Percentiles rank a stretch among this genome's conserved stretches.
Conservation (phyloP, 2,329 filamentous ascomycete species). For the Clonostachys chloroleuca region DNA sequence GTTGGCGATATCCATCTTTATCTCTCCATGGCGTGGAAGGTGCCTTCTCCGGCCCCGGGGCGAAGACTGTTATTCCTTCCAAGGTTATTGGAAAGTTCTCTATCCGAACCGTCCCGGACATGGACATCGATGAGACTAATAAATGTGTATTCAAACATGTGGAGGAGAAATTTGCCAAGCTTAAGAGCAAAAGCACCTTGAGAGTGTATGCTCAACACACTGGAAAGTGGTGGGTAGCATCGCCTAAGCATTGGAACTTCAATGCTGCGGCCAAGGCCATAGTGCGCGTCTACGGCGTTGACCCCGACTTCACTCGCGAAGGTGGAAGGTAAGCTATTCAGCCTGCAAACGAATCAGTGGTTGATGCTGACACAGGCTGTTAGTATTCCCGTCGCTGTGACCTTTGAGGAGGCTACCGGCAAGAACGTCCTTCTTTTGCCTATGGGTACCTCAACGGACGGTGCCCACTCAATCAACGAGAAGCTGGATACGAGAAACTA, state of each 20-base stretch:
- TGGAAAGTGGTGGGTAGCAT: slow-evolving; percentile 98
- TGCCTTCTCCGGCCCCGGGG: slow-evolving; percentile 86
- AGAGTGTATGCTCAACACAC: slow-evolving; percentile 80
- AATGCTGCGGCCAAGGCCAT: slow-evolving; percentile 91
- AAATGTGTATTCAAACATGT: slow-evolving; percentile 79
- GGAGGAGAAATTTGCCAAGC: slow-evolving; percentile 77
- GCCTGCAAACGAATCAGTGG: slow-evolving; percentile 10
- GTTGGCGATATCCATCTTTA: slow-evolving; percentile 92
- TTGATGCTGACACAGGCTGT: not conserved
- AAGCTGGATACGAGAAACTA: slow-evolving; percentile 97
- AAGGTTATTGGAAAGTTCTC: slow-evolving; percentile 99
- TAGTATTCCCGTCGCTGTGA: slow-evolving; percentile 93
- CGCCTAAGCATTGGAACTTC: slow-evolving; percentile 99
- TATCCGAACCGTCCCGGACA: slow-evolving; percentile 94
- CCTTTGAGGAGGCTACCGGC: slow-evolving; percentile 94
- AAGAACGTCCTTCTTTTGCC: slow-evolving; percentile 96
- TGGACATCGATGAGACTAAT: slow-evolving; percentile 91
- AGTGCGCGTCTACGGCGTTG: slow-evolving; percentile 86
- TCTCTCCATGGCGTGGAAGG: slow-evolving; percentile 95
- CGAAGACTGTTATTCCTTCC: slow-evolving; percentile 97
- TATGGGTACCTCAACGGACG: slow-evolving; percentile 96
- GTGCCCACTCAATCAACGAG: slow-evolving; percentile 97
- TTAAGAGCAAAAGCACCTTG: slow-evolving; percentile 88
- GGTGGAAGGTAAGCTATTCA: slow-evolving; percentile 65
- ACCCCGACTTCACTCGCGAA: slow-evolving; percentile 93